These are phyloP conservation scores for Claviceps sp. DNA, from an alignment of 2,329 filamentous ascomycete genomes.

Conservation along the genomic window DNA sequence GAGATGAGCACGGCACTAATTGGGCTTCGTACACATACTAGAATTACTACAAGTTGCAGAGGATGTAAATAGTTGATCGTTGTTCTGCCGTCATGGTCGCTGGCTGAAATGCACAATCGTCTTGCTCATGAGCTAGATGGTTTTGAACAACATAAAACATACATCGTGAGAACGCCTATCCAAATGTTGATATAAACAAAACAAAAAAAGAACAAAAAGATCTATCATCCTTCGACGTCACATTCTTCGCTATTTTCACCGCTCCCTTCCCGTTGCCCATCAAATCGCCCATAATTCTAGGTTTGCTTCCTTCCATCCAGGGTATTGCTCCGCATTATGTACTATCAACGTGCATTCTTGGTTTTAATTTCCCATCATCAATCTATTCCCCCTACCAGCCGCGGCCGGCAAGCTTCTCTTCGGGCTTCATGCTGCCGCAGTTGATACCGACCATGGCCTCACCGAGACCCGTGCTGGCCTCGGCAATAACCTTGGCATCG, in stretches of 20 bases:
- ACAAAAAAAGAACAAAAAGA: background rate
- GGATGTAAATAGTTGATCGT: background rate
- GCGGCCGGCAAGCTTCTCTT: constrained; percentile 70
- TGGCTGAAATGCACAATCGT: background rate
- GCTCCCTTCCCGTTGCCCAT: too few relatives aligned
- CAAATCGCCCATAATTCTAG: background rate
- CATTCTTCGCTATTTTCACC: background rate
- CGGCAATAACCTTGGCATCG: constrained; percentile 72
- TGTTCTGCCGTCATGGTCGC: background rate
- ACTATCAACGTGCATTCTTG: too few relatives aligned
- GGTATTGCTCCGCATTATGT: background rate
- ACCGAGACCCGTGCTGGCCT: constrained; percentile 79
- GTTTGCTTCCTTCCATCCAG: background rate
- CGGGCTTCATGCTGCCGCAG: constrained; percentile 60
- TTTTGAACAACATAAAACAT: background rate
- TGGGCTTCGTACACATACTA: too few relatives aligned
- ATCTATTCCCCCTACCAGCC: constrained; percentile 53
- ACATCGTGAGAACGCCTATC: constrained; percentile 2
- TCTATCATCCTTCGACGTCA: background rate
- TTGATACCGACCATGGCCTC: constrained; percentile 98
- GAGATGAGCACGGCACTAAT: too few relatives aligned
- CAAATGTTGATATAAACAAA: constrained; percentile 1
- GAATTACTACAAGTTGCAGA: too few relatives aligned
- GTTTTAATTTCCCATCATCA: background rate
- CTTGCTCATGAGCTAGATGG: background rate